Evolutionary conservation across 257 asterid genomes (phyloP).

Genomic region (Eucommia ulmoides): DNA sequence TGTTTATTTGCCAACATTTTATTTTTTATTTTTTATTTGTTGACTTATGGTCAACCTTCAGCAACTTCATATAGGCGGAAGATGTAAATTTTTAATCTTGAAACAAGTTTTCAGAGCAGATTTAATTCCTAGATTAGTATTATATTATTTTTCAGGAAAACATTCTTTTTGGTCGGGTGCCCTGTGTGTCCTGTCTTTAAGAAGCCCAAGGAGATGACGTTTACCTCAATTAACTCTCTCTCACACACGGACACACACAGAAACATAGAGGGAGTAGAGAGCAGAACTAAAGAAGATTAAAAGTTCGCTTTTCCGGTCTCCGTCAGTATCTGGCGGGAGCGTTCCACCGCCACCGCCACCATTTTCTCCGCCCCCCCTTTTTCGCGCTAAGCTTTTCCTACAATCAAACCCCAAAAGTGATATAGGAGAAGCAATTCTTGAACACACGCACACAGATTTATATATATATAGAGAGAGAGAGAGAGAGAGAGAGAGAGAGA

Average conservation of each 20-base stretch:
- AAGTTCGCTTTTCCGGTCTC: constrained; percentile 18
- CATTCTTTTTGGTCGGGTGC: constrained; percentile 21
- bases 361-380: constrained; percentile 29
- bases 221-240: constrained; percentile 7
- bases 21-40: too few species aligned
- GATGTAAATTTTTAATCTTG: too few species aligned
- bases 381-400: constrained; percentile 18
- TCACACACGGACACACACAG: too few species aligned
- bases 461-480: constrained; percentile 1
- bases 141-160: constrained; percentile 1
- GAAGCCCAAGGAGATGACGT: constrained; percentile 20
- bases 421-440: constrained; percentile 27
- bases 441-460: too few species aligned
- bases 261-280: background rate
- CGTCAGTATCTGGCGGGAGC: constrained; percentile 42
- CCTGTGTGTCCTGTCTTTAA: constrained; percentile 19
- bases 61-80: too few species aligned
- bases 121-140: too few species aligned
- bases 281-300: background rate
- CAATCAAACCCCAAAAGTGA: constrained; percentile 21
- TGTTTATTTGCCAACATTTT: too few species aligned
- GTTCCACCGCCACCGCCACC: constrained; percentile 12
- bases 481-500: constrained; percentile 3
- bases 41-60: too few species aligned
- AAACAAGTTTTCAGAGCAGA: too few species aligned